A percentile compares a stretch with the other conserved stretches of the same genome.
These are phyloP conservation scores for Colletotrichum sp. DNA, from an alignment of 2,329 filamentous ascomycete species.

Conservation along the genomic window DNA sequence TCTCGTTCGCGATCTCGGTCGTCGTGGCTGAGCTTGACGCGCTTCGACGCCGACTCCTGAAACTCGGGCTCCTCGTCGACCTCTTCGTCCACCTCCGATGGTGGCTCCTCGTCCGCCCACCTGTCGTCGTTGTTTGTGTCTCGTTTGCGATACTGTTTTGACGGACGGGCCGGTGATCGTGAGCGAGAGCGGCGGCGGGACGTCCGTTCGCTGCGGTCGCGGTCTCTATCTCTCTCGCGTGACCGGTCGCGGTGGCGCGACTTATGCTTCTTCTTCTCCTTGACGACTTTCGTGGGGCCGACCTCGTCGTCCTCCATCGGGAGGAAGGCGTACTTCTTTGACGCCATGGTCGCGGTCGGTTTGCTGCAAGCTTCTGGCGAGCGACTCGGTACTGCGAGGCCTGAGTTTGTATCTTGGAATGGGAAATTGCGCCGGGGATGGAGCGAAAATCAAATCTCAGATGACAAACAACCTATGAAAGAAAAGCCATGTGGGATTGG, in stretches of 20 bases:
- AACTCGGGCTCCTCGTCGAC: slow-evolving; percentile 63
- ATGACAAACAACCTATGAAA: background rate
- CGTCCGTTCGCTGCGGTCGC: slow-evolving; percentile 28
- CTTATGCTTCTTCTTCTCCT: slow-evolving; percentile 53
- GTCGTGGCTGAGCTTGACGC: slow-evolving; percentile 68
- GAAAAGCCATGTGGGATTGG: background rate
- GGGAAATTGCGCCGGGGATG: background rate
- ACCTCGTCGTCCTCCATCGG: slow-evolving; percentile 71
- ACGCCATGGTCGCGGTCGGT: slow-evolving; percentile 41
- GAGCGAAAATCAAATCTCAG: background rate
- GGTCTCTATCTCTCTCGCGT: slow-evolving; percentile 42
- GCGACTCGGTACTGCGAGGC: background rate
- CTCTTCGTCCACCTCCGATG: slow-evolving; percentile 41
- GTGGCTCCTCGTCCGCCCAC: slow-evolving; percentile 80
- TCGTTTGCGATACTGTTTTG: slow-evolving; percentile 49
- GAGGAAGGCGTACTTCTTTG: slow-evolving; percentile 70
- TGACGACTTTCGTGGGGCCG: slow-evolving; percentile 57
- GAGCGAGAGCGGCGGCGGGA: slow-evolving; percentile 31
- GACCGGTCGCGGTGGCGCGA: slow-evolving; percentile 33
- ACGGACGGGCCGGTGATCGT: slow-evolving; percentile 38
- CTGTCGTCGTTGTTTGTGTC: slow-evolving; percentile 63
- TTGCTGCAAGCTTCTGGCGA: background rate
- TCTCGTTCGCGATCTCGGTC: slow-evolving; percentile 34
- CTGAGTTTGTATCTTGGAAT: background rate
- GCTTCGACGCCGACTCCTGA: slow-evolving; percentile 72